These are phyloP conservation scores for Hanseniaspora jakobsenii DNA, from an alignment of 805 yeast genomes.

Conservation along the genomic window DNA sequence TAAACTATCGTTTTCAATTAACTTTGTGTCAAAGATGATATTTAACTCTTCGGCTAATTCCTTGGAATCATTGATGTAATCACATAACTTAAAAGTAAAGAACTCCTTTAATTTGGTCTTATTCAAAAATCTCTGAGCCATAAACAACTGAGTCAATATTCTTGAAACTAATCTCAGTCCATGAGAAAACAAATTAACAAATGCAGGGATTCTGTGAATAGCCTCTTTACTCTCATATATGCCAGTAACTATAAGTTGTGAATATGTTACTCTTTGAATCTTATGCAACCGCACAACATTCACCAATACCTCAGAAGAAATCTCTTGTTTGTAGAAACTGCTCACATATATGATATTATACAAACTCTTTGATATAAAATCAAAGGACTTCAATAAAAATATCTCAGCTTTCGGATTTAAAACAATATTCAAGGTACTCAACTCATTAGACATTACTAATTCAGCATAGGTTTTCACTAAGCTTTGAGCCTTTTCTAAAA, in stretches of 20 bases:
- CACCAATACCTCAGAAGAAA: background rate
- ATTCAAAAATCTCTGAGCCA: constrained; percentile 4
- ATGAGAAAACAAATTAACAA: constrained; percentile 5
- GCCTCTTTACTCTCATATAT: background rate
- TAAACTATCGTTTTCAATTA: constrained; percentile 5
- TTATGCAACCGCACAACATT: constrained; percentile 1
- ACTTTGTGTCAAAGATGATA: constrained; percentile 7
- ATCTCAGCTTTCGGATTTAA: background rate
- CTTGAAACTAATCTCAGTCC: constrained; percentile 4
- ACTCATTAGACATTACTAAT: constrained; percentile 1
- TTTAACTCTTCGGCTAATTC: constrained; percentile 4
- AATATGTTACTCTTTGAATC: background rate
- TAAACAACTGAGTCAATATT: constrained; percentile 10
- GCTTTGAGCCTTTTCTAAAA: background rate
- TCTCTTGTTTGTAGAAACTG: background rate
- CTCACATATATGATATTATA: background rate
- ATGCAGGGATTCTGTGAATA: constrained; percentile 12
- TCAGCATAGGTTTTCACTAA: background rate
- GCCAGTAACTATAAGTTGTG: background rate
- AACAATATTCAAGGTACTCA: constrained; percentile 1
- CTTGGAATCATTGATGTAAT: background rate
- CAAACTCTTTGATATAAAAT: background rate
- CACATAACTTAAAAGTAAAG: background rate
- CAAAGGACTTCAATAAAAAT: constrained; percentile 4
- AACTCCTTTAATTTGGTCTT: constrained; percentile 1